phyloP scores from a whole-genome alignment of 2,329 filamentous ascomycete genomes.

The Macrophomina tecta region DNA sequence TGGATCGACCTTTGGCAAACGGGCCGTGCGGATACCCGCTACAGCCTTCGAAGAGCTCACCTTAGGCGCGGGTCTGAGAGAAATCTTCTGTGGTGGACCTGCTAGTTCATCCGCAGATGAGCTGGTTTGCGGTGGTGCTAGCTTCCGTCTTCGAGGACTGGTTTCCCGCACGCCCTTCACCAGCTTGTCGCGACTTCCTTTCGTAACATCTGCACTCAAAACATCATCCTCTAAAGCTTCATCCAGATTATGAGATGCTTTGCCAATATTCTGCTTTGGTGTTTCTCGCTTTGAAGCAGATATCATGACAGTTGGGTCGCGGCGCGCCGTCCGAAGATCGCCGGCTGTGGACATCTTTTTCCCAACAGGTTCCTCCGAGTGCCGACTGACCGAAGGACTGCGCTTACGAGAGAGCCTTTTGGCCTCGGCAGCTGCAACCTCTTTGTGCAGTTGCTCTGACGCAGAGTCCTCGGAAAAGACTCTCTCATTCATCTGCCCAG shows the following conservation, averaged over 20 bases:
- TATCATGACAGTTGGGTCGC: not conserved
- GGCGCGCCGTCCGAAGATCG: not conserved
- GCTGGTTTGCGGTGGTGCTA: not conserved
- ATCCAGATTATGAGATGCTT: not conserved
- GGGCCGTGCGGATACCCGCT: not conserved
- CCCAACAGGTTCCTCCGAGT: not conserved
- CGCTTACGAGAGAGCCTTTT: conserved; percentile 1
- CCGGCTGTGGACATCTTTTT: conserved; percentile 1
- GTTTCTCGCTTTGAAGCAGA: not conserved
- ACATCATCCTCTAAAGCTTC: not conserved
- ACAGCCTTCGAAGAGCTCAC: not conserved
- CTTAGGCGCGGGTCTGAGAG: not conserved
- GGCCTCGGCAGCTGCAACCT: conserved; percentile 17
- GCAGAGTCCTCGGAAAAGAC: conserved; percentile 22
- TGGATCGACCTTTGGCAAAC: not conserved
- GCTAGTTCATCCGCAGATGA: conserved; percentile 9
- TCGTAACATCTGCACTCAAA: not conserved
- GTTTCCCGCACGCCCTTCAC: conserved; percentile 7
- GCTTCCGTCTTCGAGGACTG: not conserved
- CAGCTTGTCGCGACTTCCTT: conserved; percentile 7
- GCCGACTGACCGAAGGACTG: not conserved
- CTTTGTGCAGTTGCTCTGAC: conserved; percentile 23
- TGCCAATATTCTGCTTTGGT: not conserved
- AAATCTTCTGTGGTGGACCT: not conserved
- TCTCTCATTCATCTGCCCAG: not conserved